A percentile compares a stretch with the other conserved stretches of the same genome.
Conservation (phyloP, 441 rosid genomes). For the Mallotus repandus region DNA sequence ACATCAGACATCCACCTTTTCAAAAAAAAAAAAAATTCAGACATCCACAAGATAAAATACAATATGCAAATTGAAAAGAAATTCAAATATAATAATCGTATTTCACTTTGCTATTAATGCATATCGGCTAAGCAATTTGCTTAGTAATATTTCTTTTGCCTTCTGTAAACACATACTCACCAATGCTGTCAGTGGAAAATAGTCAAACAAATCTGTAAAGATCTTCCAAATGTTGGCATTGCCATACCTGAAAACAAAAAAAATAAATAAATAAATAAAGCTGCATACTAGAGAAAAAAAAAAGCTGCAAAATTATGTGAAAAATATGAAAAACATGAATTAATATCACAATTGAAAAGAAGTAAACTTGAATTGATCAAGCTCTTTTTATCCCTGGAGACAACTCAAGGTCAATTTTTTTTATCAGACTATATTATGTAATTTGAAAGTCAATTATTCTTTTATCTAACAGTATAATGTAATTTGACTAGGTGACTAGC, state of each 20-base stretch:
- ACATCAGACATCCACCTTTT: not conserved
- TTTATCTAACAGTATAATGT: not conserved
- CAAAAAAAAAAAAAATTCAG: not conserved
- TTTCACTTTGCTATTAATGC: not conserved
- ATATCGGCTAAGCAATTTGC: not conserved
- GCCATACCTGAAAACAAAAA: constrained; percentile 61
- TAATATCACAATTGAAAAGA: not conserved
- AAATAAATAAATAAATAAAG: not conserved
- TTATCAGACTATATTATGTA: not conserved
- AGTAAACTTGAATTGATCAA: not conserved
- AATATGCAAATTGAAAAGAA: not conserved
- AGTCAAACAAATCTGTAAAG: constrained; percentile 90
- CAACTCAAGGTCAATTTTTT: not conserved
- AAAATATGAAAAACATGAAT: not conserved
- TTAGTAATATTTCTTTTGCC: not conserved
- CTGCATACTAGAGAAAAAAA: not conserved
- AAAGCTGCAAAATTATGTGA: not conserved
- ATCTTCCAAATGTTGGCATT: constrained; percentile 92
- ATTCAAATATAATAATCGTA: not conserved
- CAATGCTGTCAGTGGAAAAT: constrained; percentile 92
- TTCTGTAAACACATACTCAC: constrained; percentile 44
- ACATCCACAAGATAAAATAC: not conserved
- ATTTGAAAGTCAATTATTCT: not conserved
- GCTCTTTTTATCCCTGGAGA: not conserved
- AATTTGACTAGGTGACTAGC: not conserved